Percentiles rank a stretch among this genome's conserved stretches.
Evolutionary conservation across 768 basidiomycete species (phyloP).

Genomic region (Boletus reticuloceps): DNA sequence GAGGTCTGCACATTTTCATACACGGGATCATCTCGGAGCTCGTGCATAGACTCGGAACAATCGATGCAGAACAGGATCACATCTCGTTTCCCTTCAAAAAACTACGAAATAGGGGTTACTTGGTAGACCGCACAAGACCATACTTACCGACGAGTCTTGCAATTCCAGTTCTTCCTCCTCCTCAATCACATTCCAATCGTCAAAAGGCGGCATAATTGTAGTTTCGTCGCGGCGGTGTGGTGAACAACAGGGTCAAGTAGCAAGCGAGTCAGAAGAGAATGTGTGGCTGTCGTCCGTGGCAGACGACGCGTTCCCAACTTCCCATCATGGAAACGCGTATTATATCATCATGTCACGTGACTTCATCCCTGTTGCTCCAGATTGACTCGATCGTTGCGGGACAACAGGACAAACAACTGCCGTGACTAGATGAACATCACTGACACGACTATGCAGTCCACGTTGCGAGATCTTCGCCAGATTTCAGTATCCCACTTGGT

Average conservation of each 20-base stretch:
- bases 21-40: slow-evolving; percentile 58
- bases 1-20: slow-evolving; percentile 69
- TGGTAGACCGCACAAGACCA: slow-evolving; percentile 9
- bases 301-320: too few relatives aligned
- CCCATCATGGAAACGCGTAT: too few relatives aligned
- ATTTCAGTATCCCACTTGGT: slow-evolving; percentile 25
- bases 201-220: slow-evolving; percentile 58
- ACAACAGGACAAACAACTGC: background rate
- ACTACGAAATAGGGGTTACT: slow-evolving; percentile 38
- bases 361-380: background rate
- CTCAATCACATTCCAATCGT: slow-evolving; percentile 77
- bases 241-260: background rate
- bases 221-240: background rate
- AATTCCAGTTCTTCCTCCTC: slow-evolving; percentile 84
- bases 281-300: too few relatives aligned
- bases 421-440: too few relatives aligned
- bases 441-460: slow-evolving; percentile 13
- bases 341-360: slow-evolving; percentile 26
- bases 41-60: slow-evolving; percentile 88
- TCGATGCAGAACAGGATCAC: slow-evolving; percentile 96
- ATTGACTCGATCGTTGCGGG: background rate
- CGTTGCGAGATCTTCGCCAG: slow-evolving; percentile 31
- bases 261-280: background rate
- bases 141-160: slow-evolving; percentile 60
- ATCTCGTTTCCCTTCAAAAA: slow-evolving; percentile 73